Conservation (phyloP, 1,284 basidiomycete species). For the Melampsora abietis-canadensis region DNA sequence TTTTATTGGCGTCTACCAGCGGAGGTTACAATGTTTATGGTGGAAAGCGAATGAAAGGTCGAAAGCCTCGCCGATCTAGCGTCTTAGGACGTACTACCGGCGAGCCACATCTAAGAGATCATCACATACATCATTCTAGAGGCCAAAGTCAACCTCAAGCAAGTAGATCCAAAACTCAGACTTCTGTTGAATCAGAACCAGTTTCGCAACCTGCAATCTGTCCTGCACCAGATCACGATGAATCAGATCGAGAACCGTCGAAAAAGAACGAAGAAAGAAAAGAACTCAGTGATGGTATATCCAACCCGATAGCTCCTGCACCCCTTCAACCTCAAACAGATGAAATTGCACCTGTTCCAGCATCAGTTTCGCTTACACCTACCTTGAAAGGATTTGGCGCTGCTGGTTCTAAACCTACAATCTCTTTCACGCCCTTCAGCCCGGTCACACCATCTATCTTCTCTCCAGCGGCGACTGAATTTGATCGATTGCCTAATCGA, state of each 20-base stretch:
- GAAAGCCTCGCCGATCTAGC: constrained; percentile 13
- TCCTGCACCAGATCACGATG: background rate
- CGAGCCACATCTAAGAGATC: background rate
- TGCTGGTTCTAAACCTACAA: constrained; percentile 12
- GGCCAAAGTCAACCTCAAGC: constrained; percentile 2
- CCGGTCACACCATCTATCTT: background rate
- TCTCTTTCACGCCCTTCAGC: constrained; percentile 13
- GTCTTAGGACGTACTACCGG: background rate
- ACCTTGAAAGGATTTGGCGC: constrained; percentile 42
- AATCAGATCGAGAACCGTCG: constrained; percentile 1
- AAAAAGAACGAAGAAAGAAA: background rate
- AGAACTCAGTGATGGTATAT: no score
- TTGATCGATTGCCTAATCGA: constrained; percentile 9
- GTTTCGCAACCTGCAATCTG: background rate
- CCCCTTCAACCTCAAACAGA: background rate
- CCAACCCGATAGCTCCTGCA: no score
- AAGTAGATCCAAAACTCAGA: background rate
- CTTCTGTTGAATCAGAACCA: background rate
- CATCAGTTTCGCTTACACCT: constrained; percentile 16
- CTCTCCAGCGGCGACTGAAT: background rate
- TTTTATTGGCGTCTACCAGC: constrained; percentile 49
- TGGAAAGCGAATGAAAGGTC: background rate
- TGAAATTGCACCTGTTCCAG: background rate
- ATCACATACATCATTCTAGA: background rate
- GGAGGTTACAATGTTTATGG: constrained; percentile 12